Evolutionary conservation across 2,329 filamentous ascomycete species (phyloP).

Genomic region (Juglanconis sp.): DNA sequence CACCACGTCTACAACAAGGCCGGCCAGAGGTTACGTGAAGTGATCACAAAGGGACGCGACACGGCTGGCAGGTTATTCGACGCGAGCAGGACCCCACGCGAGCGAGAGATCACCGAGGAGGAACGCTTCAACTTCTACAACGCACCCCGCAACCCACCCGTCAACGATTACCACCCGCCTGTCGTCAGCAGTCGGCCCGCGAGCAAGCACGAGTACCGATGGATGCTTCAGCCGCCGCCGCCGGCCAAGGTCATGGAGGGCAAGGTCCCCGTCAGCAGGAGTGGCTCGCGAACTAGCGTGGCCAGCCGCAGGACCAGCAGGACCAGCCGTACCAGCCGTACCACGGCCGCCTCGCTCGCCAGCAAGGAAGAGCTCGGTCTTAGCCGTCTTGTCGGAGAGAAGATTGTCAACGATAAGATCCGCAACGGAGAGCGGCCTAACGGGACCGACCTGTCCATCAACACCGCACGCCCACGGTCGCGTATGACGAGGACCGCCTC

Average conservation of each 20-base stretch:
- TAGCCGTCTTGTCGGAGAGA: slow-evolving; percentile 42
- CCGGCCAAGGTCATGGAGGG: slow-evolving; percentile 87
- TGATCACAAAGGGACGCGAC: slow-evolving; percentile 56
- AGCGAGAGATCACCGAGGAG: slow-evolving; percentile 48
- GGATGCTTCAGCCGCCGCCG: slow-evolving; percentile 95
- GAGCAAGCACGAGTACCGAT: slow-evolving; percentile 68
- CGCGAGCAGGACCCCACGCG: slow-evolving; percentile 46
- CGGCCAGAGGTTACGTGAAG: slow-evolving; percentile 55
- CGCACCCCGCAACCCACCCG: slow-evolving; percentile 62
- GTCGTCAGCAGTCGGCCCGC: slow-evolving; percentile 73
- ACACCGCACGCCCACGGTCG: slow-evolving; percentile 21
- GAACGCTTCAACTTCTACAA: slow-evolving; percentile 59
- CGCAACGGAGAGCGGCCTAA: slow-evolving; percentile 37
- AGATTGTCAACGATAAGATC: slow-evolving; percentile 44
- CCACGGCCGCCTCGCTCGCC: slow-evolving; percentile 31
- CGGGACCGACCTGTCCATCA: slow-evolving; percentile 23
- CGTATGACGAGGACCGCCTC: slow-evolving; percentile 22
- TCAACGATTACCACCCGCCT: slow-evolving; percentile 83
- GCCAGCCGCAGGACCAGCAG: slow-evolving; percentile 37
- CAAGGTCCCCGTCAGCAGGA: slow-evolving; percentile 67
- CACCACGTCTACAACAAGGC: slow-evolving; percentile 46
- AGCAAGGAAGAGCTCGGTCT: slow-evolving; percentile 39
- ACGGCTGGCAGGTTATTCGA: slow-evolving; percentile 54
- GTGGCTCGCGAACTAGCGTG: slow-evolving; percentile 54
- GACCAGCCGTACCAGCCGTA: slow-evolving; percentile 25